Percentiles rank a stretch among this genome's conserved stretches.
Conservation (phyloP, 352 stramenopile genomes). For the Phytophthora pisi region DNA sequence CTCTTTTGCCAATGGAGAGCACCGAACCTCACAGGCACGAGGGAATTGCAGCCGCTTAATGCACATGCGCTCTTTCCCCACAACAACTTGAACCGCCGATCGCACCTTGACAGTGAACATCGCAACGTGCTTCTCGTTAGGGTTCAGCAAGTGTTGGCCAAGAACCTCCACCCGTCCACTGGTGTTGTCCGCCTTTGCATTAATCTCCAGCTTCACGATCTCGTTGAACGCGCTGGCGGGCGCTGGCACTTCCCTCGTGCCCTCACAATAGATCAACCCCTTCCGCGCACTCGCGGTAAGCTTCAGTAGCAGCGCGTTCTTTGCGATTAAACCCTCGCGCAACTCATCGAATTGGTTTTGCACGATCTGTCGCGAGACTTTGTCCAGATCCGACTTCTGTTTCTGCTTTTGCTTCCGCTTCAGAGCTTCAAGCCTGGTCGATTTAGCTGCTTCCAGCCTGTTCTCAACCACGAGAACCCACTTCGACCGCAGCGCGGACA, state of each 20-base stretch:
- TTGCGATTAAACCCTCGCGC: not conserved
- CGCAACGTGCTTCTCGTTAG: not conserved
- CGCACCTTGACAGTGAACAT: not conserved
- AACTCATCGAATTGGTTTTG: not conserved
- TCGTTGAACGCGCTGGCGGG: not conserved
- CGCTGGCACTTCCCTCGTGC: not conserved
- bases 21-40: not conserved
- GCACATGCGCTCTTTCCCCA: not conserved
- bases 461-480: not conserved
- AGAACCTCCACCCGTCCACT: not conserved
- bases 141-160: not conserved
- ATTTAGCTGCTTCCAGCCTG: not conserved
- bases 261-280: not conserved
- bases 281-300: not conserved
- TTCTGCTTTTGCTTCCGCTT: not conserved
- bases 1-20: not conserved
- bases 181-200: not conserved
- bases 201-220: not conserved
- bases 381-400: not conserved
- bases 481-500: not conserved
- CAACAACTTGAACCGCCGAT: not conserved
- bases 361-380: not conserved
- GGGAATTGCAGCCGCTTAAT: not conserved
- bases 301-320: not conserved
- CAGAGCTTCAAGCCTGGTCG: not conserved